These are phyloP conservation scores for Thermomyces lanuginosus DNA, from an alignment of 2,329 filamentous ascomycete genomes.

Conservation along the genomic window DNA sequence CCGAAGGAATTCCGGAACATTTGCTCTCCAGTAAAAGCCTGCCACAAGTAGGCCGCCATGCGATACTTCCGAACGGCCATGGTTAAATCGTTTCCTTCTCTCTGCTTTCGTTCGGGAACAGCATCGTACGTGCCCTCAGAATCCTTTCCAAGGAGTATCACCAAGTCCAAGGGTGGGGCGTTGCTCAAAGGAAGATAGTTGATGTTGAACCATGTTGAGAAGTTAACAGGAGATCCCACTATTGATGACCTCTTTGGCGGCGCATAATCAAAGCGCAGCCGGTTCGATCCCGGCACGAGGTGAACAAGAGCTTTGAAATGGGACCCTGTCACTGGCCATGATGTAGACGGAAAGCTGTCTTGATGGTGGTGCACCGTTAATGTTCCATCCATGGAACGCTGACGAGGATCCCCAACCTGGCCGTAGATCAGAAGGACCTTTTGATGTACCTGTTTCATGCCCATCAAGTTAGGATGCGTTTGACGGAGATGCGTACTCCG, in stretches of 20 bases:
- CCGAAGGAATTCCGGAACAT: conserved; percentile 85
- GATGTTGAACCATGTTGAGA: conserved; percentile 64
- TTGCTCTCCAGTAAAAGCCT: conserved; percentile 90
- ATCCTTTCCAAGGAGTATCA: conserved; percentile 74
- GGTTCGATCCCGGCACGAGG: conserved; percentile 80
- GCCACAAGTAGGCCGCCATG: conserved; percentile 93
- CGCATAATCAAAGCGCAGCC: conserved; percentile 70
- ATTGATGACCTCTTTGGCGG: conserved; percentile 65
- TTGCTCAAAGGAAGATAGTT: conserved; percentile 71
- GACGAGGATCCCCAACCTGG: conserved; percentile 56
- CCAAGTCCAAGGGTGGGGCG: conserved; percentile 72
- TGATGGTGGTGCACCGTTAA: conserved; percentile 68
- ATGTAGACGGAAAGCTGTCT: conserved; percentile 64
- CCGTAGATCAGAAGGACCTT: conserved; percentile 73
- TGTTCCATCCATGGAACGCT: conserved; percentile 57
- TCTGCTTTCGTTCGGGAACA: conserved; percentile 54
- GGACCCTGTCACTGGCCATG: conserved; percentile 76
- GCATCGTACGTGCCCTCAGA: conserved; percentile 76
- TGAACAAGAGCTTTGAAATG: conserved; percentile 86
- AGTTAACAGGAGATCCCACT: conserved; percentile 43
- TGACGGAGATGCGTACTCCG: neutral
- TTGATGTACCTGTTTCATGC: conserved; percentile 64
- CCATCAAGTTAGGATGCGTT: conserved; percentile 3
- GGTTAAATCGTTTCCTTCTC: conserved; percentile 67
- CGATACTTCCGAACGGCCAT: conserved; percentile 76